These are phyloP conservation scores for Cryoendolithus antarcticus DNA, from an alignment of 2,329 filamentous ascomycete genomes.

Conservation along the genomic window DNA sequence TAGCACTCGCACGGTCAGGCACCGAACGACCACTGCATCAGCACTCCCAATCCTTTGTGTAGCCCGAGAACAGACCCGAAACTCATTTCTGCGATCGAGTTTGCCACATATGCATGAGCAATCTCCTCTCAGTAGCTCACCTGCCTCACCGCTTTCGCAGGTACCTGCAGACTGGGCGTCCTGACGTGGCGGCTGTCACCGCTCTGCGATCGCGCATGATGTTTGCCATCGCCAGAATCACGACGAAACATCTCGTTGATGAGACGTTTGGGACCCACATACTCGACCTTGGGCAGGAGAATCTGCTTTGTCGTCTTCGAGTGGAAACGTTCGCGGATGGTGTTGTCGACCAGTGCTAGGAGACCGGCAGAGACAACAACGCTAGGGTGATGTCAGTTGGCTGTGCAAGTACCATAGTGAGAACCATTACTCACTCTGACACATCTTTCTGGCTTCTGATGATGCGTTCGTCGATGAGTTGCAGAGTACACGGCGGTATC, in stretches of 20 bases:
- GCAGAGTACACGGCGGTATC: slow-evolving; percentile 83
- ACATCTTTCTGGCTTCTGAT: slow-evolving; percentile 63
- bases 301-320: slow-evolving; percentile 40
- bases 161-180: too few relatives aligned
- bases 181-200: too few relatives aligned
- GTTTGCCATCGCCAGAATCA: too few relatives aligned
- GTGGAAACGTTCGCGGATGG: slow-evolving; percentile 69
- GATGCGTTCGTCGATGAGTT: slow-evolving; percentile 66
- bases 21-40: too few relatives aligned
- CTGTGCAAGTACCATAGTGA: background rate
- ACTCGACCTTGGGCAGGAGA: slow-evolving; percentile 46
- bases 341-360: slow-evolving; percentile 78
- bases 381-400: slow-evolving; percentile 33
- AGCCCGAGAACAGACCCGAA: too few relatives aligned
- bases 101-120: too few relatives aligned
- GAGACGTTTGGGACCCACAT: slow-evolving; percentile 48
- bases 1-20: too few relatives aligned
- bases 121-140: too few relatives aligned
- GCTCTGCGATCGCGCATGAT: too few relatives aligned
- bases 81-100: too few relatives aligned
- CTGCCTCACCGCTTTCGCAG: too few relatives aligned
- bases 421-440: slow-evolving; percentile 59
- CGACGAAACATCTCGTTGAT: slow-evolving; percentile 54
- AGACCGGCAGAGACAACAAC: slow-evolving; percentile 84
- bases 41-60: too few relatives aligned